These are phyloP conservation scores for Raphidocelis subcapitata DNA, from an alignment of 139 green algal species.

Conservation along the genomic window DNA sequence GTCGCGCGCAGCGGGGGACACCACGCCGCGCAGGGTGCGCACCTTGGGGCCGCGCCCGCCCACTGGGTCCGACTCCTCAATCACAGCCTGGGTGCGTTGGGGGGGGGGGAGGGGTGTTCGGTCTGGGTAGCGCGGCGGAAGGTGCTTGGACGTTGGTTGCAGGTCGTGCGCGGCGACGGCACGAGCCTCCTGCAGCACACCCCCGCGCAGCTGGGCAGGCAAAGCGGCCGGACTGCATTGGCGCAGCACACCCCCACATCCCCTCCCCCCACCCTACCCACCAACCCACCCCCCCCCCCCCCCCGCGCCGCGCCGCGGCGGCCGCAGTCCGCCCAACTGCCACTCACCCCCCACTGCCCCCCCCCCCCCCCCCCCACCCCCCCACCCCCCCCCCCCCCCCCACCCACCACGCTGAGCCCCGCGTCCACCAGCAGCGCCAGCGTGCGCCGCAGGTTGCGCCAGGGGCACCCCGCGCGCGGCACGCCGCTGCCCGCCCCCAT, in stretches of 20 bases:
- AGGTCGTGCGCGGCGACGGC: no score
- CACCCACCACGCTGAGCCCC: not conserved
- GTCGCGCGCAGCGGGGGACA: constrained; percentile 58
- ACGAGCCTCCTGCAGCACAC: no score
- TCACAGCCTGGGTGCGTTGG: constrained; percentile 39
- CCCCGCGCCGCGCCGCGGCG: no score
- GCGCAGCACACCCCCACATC: no score
- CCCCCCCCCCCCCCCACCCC: no score
- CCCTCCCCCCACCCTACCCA: no score
- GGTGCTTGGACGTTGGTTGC: not conserved
- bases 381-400: no score
- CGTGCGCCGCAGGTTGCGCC: constrained; percentile 58
- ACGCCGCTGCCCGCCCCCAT: constrained; percentile 53
- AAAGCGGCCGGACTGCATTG: no score
- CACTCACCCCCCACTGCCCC: no score
- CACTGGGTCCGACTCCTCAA: constrained; percentile 46
- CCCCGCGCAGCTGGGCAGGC: no score
- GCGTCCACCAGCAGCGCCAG: constrained; percentile 58
- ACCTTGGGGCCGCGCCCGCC: constrained; percentile 50
- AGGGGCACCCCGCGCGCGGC: constrained; percentile 79
- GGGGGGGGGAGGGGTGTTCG: not conserved
- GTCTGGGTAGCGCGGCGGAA: not conserved
- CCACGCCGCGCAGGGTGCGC: constrained; percentile 56
- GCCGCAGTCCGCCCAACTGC: no score
- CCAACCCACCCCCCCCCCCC: no score